Evolutionary conservation across 495 filamentous ascomycete species (phyloP), one percentile per base, ranked within the genome.

Genomic region (Aspergillus homomorphus): DNA sequence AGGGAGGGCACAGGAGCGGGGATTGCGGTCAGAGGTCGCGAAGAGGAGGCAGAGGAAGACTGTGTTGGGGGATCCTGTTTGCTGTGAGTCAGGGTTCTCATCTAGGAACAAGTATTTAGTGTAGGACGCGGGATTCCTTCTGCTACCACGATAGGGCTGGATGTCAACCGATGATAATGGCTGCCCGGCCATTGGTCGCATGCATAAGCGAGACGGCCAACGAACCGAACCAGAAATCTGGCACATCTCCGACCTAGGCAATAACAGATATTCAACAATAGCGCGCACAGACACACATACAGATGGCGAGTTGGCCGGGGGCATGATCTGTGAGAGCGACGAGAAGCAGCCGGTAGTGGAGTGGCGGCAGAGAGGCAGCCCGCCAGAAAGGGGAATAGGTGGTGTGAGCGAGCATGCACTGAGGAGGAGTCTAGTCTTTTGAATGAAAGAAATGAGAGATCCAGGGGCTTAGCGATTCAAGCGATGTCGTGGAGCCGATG

Each of bases 1-100:
- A 73, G 56, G 6, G 54, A 63, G 41, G 78, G 74, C 18, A 79
- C 74, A 50, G 81, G 72, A 55, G 71, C 73, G 44, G 81, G 73
- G 49, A 60, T 44, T 21, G 71, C 58, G 61, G 62, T 68, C 18
- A 69, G 56, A 46, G 67, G 66, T 16, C 65, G 66, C 8, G 71
- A 28, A 56, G 69, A 59, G 62, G 73, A 58, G 63, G 64, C 46
- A 61, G 68, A 44, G 50, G 69, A 59, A n/a, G 71, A 67, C 19
- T 66, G 63, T 30, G 57, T 12, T 28, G 74, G 69, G 52, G 71
- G 69, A 56, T 71, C 69, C 70, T 77, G 56, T 28, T 61, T 62
- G 68, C 48, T 18, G 43, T 53, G 59, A 41, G 54, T 38, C 10
- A 57, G 33, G 53, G 1, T 23, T 15, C 33, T 2, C 10, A 2